Base-by-base conservation (phyloP, 2,329 filamentous ascomycete species). In the Aspergillus viridinutans region DNA sequence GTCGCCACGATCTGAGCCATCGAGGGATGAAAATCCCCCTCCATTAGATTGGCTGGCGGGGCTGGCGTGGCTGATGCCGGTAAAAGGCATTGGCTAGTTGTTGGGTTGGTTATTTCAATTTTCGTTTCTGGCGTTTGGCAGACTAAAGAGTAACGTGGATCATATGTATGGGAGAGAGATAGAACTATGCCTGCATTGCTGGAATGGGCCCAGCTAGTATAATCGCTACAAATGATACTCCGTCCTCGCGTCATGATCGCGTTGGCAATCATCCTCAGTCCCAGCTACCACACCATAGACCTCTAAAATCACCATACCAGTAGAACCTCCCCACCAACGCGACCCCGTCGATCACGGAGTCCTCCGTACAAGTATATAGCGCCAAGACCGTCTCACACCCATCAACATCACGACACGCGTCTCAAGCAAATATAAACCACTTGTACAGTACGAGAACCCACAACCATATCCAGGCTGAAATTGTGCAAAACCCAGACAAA, bases 1-100 rank as follows among this genome's bases (percentile, higher is more conserved):
- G 61, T 43, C 57, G 55, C 29, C 54, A 61, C 54, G 63, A 65
- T 50, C 60, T 65, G 49, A 65, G 62, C 47, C 62, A 60, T 17
- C 38, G 52, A 28, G 53, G 49, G 54, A 1, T 55, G 21, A 58
- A 53, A 4, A 5, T 59, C 26, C 40, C 54, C 21, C 20, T 54
- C 21, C 43, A 51, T 40, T 58, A 52, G 52, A 50, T 25, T 43
- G 21, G n/a, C n/a, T n/a, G n/a, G n/a, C n/a, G n/a, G n/a, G 2
- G 40, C 9, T 21, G 32, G 12, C 12, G 32, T 20, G n/a, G 42
- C 42, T 32, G 21, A 49, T 50, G 29, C 53, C 26, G 53, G 40
- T 55, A 45, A 55, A 42, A 55, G 53, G 53, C 55, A 10, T 52
- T 26, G 9, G 40, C 38, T 55, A 12, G 25, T 26, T 52, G 29